phyloP scores from a whole-genome alignment of 306 rosid genomes.

The Citrullus amarus region DNA sequence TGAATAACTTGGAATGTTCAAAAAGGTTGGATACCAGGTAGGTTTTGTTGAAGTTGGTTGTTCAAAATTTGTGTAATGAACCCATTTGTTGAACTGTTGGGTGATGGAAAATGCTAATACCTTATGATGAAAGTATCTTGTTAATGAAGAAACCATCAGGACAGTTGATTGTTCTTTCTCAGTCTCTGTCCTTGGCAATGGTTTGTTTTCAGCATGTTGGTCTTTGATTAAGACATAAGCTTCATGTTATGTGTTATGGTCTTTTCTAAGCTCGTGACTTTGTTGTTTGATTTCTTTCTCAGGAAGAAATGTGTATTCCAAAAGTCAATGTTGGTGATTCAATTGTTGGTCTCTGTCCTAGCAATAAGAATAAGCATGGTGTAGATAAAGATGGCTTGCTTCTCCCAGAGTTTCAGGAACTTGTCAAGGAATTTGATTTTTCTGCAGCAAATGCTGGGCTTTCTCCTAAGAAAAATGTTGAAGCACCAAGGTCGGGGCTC shows the following conservation, averaged over 20 bases:
- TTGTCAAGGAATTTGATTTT: constrained; percentile 36
- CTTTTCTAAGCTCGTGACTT: background rate
- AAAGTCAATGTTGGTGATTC: constrained; percentile 26
- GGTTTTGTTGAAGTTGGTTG: background rate
- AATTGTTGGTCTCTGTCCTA: constrained; percentile 23
- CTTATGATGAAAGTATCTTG: background rate
- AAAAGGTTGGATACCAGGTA: background rate
- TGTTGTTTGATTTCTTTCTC: constrained; percentile 3
- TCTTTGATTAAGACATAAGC: background rate
- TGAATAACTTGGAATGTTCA: background rate
- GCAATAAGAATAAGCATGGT: constrained; percentile 17
- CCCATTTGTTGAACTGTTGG: background rate
- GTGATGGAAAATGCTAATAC: background rate
- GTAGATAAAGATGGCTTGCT: constrained; percentile 42
- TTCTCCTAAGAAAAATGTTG: constrained; percentile 31
- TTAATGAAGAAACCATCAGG: background rate
- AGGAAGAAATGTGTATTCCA: constrained; percentile 46
- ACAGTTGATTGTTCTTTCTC: background rate
- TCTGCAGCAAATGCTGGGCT: constrained; percentile 19
- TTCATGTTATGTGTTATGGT: background rate
- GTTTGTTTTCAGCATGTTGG: background rate
- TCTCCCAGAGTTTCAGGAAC: constrained; percentile 37
- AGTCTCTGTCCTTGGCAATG: background rate
- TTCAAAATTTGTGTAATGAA: background rate
- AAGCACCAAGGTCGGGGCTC: constrained; percentile 25